phyloP scores from a whole-genome alignment of 2,329 filamentous ascomycete genomes.

The Fusarium austroafricanum region DNA sequence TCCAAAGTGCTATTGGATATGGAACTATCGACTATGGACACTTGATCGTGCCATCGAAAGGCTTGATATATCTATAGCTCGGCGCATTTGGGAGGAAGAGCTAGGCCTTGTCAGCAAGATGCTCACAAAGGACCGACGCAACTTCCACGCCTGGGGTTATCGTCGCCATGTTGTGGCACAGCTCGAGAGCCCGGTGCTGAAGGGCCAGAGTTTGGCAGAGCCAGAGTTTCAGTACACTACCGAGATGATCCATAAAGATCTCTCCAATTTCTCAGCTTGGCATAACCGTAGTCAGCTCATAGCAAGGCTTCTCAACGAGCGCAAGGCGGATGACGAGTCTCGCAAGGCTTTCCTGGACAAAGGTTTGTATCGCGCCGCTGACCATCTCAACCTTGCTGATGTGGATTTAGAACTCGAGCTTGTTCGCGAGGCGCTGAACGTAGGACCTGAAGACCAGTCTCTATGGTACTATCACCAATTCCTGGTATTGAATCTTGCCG shows the following conservation, averaged over 20 bases:
- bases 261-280: constrained; percentile 98
- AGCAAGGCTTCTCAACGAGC: constrained; percentile 77
- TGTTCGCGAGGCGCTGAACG: constrained; percentile 82
- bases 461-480: constrained; percentile 98
- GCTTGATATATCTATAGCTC: constrained; percentile 67
- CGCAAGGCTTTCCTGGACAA: constrained; percentile 78
- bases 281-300: constrained; percentile 90
- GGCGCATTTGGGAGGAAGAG: constrained; percentile 84
- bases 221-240: constrained; percentile 90
- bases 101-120: constrained; percentile 87
- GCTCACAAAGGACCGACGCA: constrained; percentile 85
- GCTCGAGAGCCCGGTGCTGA: constrained; percentile 70
- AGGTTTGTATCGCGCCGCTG: constrained; percentile 58
- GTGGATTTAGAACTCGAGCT: constrained; percentile 73
- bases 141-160: constrained; percentile 98
- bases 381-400: neutral
- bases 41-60: constrained; percentile 76
- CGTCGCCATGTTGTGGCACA: constrained; percentile 80
- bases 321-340: constrained; percentile 70
- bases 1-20: constrained; percentile 99
- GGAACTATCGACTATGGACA: constrained; percentile 94
- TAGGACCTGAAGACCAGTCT: constrained; percentile 93
- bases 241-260: constrained; percentile 83
- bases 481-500: constrained; percentile 76
- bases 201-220: constrained; percentile 75